Base-by-base conservation (phyloP, 805 yeast genomes). In the Candida parachauliodes region DNA sequence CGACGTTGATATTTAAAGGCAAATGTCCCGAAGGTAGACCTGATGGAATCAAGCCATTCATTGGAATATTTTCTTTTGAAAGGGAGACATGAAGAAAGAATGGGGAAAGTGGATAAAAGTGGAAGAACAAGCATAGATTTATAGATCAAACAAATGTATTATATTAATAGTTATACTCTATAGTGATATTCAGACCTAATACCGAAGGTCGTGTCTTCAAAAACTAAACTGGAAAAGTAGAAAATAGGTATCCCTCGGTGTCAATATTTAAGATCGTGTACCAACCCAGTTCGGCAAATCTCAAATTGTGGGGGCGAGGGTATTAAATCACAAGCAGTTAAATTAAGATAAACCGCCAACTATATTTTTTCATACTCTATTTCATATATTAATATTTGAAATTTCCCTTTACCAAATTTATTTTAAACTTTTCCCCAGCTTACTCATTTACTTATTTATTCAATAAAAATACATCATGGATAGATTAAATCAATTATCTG, bases 11-110 rank as follows among this genome's bases (percentile, higher is more conserved):
- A n/a, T 74, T 74, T 46, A 58, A 67, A 41, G 80, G 78, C 0
- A 63, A 60, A 36, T 73, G 74, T 36, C 79, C 80, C 1, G 74
- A 70, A 39, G 76, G 79, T 8, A 64, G 68, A 34, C 77, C 77
- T 2, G 77, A 73, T 37, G 59, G 56, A 15, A 64, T 72, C 18
- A 77, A 72, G 46, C 79, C 80, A 4, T 74, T 73, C 42, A 73
- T 74, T 29, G 80, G 80, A 1, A 74, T 74, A 9, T 72, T 74
- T 44, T 70, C 72, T 28, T 74, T 74, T 48, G 80, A 74, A 43
- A 54, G 58, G 42, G 72, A 66, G 40, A 21, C 38, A 7, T 27
- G 15, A 21, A 21, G 10, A 21, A 21, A 8, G 10, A 21, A 21
- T 21, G 24, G 24, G 24, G 24, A 8, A 21, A n/a, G n/a, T n/a